Conservation (phyloP, 441 rosid genomes). For the Capsella rubella region DNA sequence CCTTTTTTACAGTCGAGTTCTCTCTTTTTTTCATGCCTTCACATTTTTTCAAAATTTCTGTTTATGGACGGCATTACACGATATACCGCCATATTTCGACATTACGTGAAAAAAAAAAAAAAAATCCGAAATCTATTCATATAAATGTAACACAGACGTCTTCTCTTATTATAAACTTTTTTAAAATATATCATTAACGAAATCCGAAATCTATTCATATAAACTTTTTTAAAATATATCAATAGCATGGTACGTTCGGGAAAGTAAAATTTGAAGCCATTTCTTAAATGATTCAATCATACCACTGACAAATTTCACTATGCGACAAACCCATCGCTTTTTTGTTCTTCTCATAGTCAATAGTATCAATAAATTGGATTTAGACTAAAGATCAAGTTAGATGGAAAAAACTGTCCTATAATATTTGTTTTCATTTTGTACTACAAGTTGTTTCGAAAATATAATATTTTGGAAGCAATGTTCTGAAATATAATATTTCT, state of each 20-base stretch:
- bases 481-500: too few species aligned
- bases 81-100: not conserved
- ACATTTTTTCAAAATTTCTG: not conserved
- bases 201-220: not conserved
- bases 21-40: constrained; percentile 19
- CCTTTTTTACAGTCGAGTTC: constrained; percentile 13
- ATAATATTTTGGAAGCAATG: too few species aligned
- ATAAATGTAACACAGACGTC: not conserved
- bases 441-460: too few species aligned
- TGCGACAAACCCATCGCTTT: constrained; percentile 22
- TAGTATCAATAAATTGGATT: constrained; percentile 10
- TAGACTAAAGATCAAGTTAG: constrained; percentile 5
- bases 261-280: constrained; percentile 12
- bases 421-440: too few species aligned
- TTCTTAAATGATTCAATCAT: constrained; percentile 25
- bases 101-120: not conserved
- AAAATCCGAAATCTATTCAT: not conserved
- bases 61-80: not conserved
- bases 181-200: not conserved
- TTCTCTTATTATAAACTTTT: not conserved
- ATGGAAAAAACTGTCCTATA: not conserved
- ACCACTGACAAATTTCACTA: constrained; percentile 21
- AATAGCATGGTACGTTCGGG: constrained; percentile 14
- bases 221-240: not conserved
- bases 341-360: not conserved